These are phyloP conservation scores for Boletus reticulatus DNA, from an alignment of 768 basidiomycete species.

Conservation along the genomic window DNA sequence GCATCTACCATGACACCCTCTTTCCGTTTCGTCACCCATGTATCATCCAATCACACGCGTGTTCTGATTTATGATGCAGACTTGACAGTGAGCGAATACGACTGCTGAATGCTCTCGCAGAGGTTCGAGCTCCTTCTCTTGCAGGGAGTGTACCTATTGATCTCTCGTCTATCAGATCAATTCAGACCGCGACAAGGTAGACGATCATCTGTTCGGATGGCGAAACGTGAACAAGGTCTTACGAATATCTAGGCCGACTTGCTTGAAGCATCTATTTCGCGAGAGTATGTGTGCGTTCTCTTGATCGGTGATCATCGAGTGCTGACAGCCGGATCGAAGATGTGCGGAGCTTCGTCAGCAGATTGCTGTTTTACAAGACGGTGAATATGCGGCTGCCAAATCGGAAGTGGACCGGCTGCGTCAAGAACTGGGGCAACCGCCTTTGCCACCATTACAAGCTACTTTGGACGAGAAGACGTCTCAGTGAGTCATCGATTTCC, in stretches of 20 bases:
- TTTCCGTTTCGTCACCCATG: neutral
- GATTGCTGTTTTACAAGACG: constrained; percentile 66
- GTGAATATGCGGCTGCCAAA: constrained; percentile 74
- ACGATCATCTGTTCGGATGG: neutral
- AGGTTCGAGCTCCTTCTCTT: constrained; percentile 45
- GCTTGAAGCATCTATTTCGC: constrained; percentile 60
- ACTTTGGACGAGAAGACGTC: constrained; percentile 70
- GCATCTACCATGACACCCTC: neutral
- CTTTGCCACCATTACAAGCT: constrained; percentile 67
- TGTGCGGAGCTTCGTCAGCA: constrained; percentile 65
- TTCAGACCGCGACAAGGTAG: constrained; percentile 75
- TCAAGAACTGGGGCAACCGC: constrained; percentile 71
- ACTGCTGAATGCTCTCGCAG: constrained; percentile 63
- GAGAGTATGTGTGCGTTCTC: constrained; percentile 51
- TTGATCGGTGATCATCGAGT: neutral
- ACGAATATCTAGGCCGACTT: constrained; percentile 54
- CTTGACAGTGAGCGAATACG: constrained; percentile 75
- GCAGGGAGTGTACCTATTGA: constrained; percentile 10
- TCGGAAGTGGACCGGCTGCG: constrained; percentile 74
- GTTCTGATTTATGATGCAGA: constrained; percentile 36
- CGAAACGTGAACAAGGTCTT: neutral
- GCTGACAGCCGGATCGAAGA: constrained; percentile 36
- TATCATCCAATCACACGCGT: constrained; percentile 1
- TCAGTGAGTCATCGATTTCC: constrained; percentile 39
- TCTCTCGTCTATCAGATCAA: constrained; percentile 51